Base-by-base conservation (phyloP, 371 early-diverging fungal species). In the Apophysomyces variabilis region DNA sequence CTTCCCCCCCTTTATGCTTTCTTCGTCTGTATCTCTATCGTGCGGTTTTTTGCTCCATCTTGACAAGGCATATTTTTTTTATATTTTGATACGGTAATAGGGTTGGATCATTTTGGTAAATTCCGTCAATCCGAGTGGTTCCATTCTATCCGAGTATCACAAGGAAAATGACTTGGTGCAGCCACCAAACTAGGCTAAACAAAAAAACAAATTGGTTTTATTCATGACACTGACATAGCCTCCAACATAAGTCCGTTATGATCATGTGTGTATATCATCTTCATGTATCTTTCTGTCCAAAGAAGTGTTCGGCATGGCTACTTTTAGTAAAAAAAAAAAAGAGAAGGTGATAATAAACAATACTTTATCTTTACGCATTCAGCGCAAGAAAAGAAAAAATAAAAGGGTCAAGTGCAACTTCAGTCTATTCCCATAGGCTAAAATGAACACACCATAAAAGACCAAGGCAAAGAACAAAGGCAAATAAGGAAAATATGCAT, bases 401-500 rank as follows among this genome's bases (percentile, higher is more conserved):
- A 13, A 5, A 8, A 8, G 41, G 41, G 32, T 26, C 32, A 26
- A 26, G 32, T 26, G 32, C 32, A 26, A 41, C 41, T 41, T 41
- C 41, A 13, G 41, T 41, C 41, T 41, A 11, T 11, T 41, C 41
- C 13, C 13, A 8, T 13, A 13, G 41, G 8, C 11, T 41, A 41
- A 41, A 13, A 4, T 41, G 41, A 41, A 4, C 41, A 11, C 41
- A 8, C 13, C 8, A 41, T 41, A 13, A 13, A 41, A 11, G 41
- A 11, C 13, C 41, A 41, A 5, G 2, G 41, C 54, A 50, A 50
- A n/a, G 21, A 21, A 9, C 5, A 50, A 16, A 9, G 8, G 16
- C 54, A 50, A 50, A 50, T 50, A 18, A 21, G 54, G 54, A 26
- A 50, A 21, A 18, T 50, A 50, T 50, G 54, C 54, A 50, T 50